Evolutionary conservation across 257 asterid species (phyloP).

Genomic region (Lantana camara): DNA sequence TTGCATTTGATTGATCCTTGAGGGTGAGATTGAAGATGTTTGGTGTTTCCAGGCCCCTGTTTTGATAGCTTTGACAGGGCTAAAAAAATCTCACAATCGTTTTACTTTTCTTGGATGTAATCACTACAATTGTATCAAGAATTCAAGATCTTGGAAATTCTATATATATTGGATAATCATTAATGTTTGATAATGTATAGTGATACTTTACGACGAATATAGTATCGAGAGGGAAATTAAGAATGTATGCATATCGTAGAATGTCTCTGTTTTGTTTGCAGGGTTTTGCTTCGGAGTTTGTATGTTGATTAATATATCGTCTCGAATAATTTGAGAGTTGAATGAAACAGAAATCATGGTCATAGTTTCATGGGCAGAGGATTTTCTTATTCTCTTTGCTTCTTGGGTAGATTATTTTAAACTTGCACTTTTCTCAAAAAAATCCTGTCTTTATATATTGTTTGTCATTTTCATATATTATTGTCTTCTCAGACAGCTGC

Average conservation of each 20-base stretch:
- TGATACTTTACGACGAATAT: not conserved
- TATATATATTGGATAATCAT: not conserved
- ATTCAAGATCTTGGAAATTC: not conserved
- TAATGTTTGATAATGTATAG: not conserved
- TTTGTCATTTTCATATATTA: not conserved
- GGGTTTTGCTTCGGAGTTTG: constrained; percentile 9
- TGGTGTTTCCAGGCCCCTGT: not conserved
- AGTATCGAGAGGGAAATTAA: not conserved
- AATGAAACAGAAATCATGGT: too few species aligned
- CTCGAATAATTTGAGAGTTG: too few species aligned
- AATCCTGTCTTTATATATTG: too few species aligned
- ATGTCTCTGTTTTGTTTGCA: not conserved
- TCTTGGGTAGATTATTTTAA: too few species aligned
- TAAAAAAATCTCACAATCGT: not conserved
- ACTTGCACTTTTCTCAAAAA: not conserved
- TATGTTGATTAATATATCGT: too few species aligned
- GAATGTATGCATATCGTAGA: not conserved
- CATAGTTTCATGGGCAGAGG: not conserved
- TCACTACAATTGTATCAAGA: not conserved
- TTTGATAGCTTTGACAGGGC: not conserved
- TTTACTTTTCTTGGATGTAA: not conserved
- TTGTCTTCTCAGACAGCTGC: constrained; percentile 72
- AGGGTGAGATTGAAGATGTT: not conserved
- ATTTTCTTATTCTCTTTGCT: not conserved
- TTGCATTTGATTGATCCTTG: not conserved